Evolutionary conservation across 1,284 basidiomycete species (phyloP), one percentile per base, ranked within the genome.

Genomic region (Leccinum cinnamomeum): DNA sequence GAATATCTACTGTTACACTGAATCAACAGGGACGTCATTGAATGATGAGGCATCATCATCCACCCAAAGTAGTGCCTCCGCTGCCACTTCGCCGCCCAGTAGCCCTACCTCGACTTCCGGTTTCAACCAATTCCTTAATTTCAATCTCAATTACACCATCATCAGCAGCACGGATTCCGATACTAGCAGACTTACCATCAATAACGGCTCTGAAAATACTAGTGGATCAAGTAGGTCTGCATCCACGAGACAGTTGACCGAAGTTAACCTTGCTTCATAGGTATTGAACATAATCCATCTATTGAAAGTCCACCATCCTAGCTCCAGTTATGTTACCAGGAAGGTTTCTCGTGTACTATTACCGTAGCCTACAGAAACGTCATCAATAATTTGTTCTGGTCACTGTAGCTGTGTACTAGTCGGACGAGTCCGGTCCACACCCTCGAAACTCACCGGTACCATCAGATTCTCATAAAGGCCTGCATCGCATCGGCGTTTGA

Each of bases 221-320:
- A 46, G 59, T 28, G 66, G 62, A 2, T 67, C 59, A 8, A 37
- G 64, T 68, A 57, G 30, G 67, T 60, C 18, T 51, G 54, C 37
- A n/a, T 25, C 8, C 11, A 37, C 1, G 18, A 20, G 14, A 48
- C 7, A 23, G 20, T 0, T 30, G 5, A 12, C 18, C 2, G 2
- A 37, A 7, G 12, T 23, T 56, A 35, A 56, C 23, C 41, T 11
- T 28, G 7, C 30, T 2, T 20, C 18, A 20, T 39, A 48, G 39
- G 7, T 33, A 18, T 7, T 1, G 7, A 25, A 2, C 33, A 12
- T 11, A 8, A 14, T 20, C 25, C 35, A 0, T 12, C 60, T 39
- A 12, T 3, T 20, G 44, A 48, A 6, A 48, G 5, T 12, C 11
- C 44, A 20, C 44, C 44, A 12, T 59, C 30, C 41, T 44, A 18